Conservation (phyloP, 768 basidiomycete genomes). For the Mycena galericulata region DNA sequence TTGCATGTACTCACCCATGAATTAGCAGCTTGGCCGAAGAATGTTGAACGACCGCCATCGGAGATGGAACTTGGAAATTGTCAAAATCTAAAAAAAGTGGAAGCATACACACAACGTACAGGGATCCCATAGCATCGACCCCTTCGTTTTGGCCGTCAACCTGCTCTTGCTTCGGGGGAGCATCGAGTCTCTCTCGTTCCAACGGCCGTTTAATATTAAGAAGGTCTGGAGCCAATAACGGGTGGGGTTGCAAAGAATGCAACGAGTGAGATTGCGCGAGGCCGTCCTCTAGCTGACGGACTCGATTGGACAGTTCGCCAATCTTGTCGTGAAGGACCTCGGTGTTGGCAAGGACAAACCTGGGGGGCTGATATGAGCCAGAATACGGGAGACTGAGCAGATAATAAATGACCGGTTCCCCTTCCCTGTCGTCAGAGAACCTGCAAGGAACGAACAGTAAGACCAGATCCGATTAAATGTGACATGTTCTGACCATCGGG, state of each 20-base stretch:
- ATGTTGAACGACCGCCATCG: constrained; percentile 70
- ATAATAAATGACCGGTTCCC: constrained; percentile 67
- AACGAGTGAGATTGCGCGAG: constrained; percentile 63
- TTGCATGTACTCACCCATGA: constrained; percentile 65
- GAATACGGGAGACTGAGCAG: background rate
- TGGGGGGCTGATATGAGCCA: constrained; percentile 39
- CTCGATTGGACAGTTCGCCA: constrained; percentile 67
- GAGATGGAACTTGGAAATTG: constrained; percentile 64
- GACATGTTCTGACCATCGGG: constrained; percentile 61
- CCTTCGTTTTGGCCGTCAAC: constrained; percentile 65
- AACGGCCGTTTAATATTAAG: constrained; percentile 76
- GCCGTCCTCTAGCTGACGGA: constrained; percentile 78
- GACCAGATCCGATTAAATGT: constrained; percentile 19
- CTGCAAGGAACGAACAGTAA: constrained; percentile 47
- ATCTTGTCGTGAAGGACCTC: constrained; percentile 80
- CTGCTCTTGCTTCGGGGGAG: constrained; percentile 53
- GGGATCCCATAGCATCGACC: constrained; percentile 73
- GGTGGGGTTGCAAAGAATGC: constrained; percentile 64
- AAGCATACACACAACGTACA: constrained; percentile 55
- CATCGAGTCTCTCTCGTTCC: constrained; percentile 52
- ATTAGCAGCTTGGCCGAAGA: constrained; percentile 75
- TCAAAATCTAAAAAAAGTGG: constrained; percentile 15
- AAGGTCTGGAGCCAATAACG: constrained; percentile 70
- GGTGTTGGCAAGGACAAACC: constrained; percentile 80
- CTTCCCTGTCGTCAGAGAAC: constrained; percentile 79